phyloP scores from a whole-genome alignment of 1,284 basidiomycete species.

The Boletus smithii region DNA sequence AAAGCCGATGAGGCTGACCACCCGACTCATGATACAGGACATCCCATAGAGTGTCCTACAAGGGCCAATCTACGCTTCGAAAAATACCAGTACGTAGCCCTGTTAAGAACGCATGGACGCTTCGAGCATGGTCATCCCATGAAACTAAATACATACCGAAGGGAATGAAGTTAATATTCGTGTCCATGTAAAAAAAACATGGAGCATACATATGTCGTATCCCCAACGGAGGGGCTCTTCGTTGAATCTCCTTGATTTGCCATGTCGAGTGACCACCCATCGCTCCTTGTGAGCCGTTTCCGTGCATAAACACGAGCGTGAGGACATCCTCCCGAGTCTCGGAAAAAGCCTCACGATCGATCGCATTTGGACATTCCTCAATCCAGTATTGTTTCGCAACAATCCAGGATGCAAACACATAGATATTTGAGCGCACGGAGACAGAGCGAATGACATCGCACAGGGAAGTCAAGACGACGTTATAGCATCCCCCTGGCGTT shows the following conservation, averaged over 20 bases:
- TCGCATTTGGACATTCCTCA: not conserved
- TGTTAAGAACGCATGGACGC: conserved; percentile 4
- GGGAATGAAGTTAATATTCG: too few relatives aligned
- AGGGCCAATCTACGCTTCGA: conserved; percentile 1
- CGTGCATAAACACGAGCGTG: not conserved
- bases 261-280: too few relatives aligned
- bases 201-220: not conserved
- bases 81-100: conserved; percentile 1
- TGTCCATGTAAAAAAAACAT: not conserved
- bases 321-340: not conserved
- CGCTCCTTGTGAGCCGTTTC: not conserved
- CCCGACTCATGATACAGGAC: too few relatives aligned
- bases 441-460: not conserved
- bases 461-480: not conserved
- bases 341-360: not conserved
- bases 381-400: not conserved
- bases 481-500: too few relatives aligned
- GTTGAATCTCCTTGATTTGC: conserved; percentile 9
- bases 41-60: too few relatives aligned
- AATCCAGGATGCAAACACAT: too few relatives aligned
- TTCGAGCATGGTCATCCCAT: not conserved
- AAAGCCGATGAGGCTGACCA: too few relatives aligned
- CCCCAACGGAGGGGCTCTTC: not conserved
- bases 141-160: not conserved
- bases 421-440: not conserved